Evolutionary conservation across 2,329 filamentous ascomycete species (phyloP).

Genomic region (Pseudogymnoascus sp.): DNA sequence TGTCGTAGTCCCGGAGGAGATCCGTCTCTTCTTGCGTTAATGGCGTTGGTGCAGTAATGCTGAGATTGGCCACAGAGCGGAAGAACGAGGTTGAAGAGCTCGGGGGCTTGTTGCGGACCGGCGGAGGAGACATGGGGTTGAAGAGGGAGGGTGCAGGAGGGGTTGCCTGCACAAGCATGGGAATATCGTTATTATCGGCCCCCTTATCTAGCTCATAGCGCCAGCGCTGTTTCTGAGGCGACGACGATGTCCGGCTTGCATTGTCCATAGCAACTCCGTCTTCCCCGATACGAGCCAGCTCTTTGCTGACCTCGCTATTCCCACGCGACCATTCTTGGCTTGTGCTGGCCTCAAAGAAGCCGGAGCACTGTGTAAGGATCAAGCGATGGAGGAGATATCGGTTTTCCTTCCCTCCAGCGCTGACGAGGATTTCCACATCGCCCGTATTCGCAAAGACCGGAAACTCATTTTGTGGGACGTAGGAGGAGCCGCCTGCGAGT

Average conservation of each 20-base stretch:
- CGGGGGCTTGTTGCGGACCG: slow-evolving; percentile 53
- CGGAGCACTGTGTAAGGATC: slow-evolving; percentile 82
- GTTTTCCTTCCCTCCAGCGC: slow-evolving; percentile 62
- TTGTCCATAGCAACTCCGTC: slow-evolving; percentile 33
- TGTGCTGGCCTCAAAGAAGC: slow-evolving; percentile 85
- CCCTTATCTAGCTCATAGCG: slow-evolving; percentile 81
- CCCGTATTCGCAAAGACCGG: slow-evolving; percentile 84
- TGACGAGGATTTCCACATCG: slow-evolving; percentile 84
- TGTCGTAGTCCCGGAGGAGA: slow-evolving; percentile 85
- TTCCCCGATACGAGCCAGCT: slow-evolving; percentile 48
- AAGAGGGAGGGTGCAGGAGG: slow-evolving; percentile 46
- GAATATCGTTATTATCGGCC: slow-evolving; percentile 65
- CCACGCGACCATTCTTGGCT: slow-evolving; percentile 65
- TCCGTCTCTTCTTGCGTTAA: slow-evolving; percentile 61
- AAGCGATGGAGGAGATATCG: slow-evolving; percentile 82
- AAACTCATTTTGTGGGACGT: slow-evolving; percentile 79
- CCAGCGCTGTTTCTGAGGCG: slow-evolving; percentile 56
- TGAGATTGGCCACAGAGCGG: slow-evolving; percentile 77
- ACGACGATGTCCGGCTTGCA: slow-evolving; percentile 22
- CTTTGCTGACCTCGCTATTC: slow-evolving; percentile 15
- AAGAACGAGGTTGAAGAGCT: slow-evolving; percentile 67
- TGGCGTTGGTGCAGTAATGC: slow-evolving; percentile 34
- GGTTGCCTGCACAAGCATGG: slow-evolving; percentile 75
- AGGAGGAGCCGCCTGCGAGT: slow-evolving; percentile 64
- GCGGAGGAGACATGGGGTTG: slow-evolving; percentile 39